Evolutionary conservation across 768 basidiomycete species (phyloP).

Genomic region (Pleurotus giganteus): DNA sequence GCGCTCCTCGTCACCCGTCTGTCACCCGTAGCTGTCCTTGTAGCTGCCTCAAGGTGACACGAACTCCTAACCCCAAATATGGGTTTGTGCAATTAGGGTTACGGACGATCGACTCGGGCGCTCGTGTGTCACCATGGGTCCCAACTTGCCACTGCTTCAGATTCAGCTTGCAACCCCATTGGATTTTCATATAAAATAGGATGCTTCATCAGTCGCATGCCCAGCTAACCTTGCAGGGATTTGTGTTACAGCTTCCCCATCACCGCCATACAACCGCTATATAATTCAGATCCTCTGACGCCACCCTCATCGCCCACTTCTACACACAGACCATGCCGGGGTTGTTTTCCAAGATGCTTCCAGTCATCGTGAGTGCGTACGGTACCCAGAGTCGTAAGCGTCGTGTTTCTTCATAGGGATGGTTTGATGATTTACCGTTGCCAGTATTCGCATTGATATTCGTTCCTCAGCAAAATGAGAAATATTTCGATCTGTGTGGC

Average conservation of each 20-base stretch:
- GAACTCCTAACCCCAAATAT: not conserved
- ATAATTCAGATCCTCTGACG: not conserved
- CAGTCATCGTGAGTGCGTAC: conserved; percentile 46
- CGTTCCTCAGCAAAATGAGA: conserved; percentile 64
- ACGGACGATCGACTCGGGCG: not conserved
- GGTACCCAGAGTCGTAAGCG: conserved; percentile 45
- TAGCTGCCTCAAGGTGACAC: too few relatives aligned
- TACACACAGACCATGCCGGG: not conserved
- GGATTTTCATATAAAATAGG: not conserved
- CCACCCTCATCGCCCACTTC: not conserved
- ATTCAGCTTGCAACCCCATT: not conserved
- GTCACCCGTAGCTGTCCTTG: too few relatives aligned
- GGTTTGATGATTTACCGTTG: conserved; percentile 1
- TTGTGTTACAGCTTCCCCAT: not conserved
- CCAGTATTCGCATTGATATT: conserved; percentile 57
- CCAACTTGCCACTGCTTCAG: not conserved
- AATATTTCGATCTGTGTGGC: conserved; percentile 66
- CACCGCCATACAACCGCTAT: not conserved
- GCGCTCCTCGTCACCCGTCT: not conserved
- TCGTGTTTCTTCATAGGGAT: not conserved
- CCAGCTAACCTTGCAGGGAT: not conserved
- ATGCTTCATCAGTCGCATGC: not conserved
- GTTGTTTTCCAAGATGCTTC: conserved; percentile 54
- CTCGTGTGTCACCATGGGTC: not conserved
- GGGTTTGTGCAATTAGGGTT: not conserved